Percentiles rank a stretch among this genome's conserved stretches.
phyloP scores from a whole-genome alignment of 2,329 filamentous ascomycete species.

The Phoma sp. region DNA sequence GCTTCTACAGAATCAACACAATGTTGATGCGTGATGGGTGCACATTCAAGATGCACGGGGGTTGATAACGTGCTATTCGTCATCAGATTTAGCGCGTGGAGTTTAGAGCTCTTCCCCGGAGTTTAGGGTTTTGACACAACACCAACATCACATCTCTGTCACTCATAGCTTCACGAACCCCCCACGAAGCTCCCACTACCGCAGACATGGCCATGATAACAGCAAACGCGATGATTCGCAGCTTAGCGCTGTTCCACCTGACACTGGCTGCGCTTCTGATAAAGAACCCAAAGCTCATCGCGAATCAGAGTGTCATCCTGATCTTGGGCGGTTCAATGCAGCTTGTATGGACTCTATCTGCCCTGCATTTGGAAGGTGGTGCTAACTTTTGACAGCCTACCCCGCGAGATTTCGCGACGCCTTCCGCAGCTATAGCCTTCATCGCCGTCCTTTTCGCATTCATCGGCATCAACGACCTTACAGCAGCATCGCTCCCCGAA shows the following conservation, averaged over 20 bases:
- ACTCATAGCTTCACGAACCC: not conserved
- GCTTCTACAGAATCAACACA: not conserved
- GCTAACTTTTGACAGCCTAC: slow-evolving; percentile 59
- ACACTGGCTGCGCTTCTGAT: slow-evolving; percentile 86
- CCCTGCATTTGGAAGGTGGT: not conserved
- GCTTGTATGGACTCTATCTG: slow-evolving; percentile 63
- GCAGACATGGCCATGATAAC: slow-evolving; percentile 79
- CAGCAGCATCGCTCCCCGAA: slow-evolving; percentile 55
- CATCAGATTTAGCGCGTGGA: slow-evolving; percentile 19
- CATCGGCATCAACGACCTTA: slow-evolving; percentile 58
- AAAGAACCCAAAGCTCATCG: slow-evolving; percentile 72
- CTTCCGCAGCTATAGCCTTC: slow-evolving; percentile 72
- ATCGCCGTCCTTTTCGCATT: slow-evolving; percentile 75
- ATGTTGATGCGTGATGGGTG: not conserved
- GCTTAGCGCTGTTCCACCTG: slow-evolving; percentile 83
- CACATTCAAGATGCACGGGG: too few species aligned
- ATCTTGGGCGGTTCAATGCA: slow-evolving; percentile 84
- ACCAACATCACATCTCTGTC: slow-evolving; percentile 9
- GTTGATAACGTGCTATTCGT: slow-evolving; percentile 14
- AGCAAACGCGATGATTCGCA: slow-evolving; percentile 79
- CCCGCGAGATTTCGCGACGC: slow-evolving; percentile 71
- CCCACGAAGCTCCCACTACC: not conserved
- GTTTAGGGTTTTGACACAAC: slow-evolving; percentile 18
- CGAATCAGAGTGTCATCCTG: slow-evolving; percentile 81
- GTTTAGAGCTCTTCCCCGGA: slow-evolving; percentile 17